Evolutionary conservation across 345 rosid species (phyloP).

Genomic region (Alliaria petiolata): DNA sequence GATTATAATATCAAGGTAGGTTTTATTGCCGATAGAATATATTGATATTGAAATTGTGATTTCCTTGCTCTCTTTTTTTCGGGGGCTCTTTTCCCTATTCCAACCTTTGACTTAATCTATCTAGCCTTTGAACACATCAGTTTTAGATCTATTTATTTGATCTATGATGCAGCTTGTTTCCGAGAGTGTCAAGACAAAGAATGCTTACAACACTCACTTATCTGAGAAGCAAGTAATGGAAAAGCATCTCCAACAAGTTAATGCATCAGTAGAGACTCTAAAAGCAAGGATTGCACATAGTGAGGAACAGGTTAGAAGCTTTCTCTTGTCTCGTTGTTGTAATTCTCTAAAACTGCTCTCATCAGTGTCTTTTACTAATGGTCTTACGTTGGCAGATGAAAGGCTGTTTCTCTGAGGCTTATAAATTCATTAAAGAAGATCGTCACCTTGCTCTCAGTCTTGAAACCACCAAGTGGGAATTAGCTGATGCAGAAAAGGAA

Average conservation of each 20-base stretch:
- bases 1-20: slow-evolving; percentile 92
- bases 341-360: not conserved
- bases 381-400: slow-evolving; percentile 61
- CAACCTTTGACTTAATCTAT: not conserved
- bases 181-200: slow-evolving; percentile 92
- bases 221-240: slow-evolving; percentile 73
- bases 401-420: slow-evolving; percentile 19
- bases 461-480: too few species aligned
- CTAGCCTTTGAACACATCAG: not conserved
- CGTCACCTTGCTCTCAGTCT: too few species aligned
- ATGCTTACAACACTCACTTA: slow-evolving; percentile 56
- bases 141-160: not conserved
- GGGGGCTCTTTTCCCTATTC: not conserved
- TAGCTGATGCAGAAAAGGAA: too few species aligned
- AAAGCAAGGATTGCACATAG: slow-evolving; percentile 56
- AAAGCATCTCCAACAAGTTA: slow-evolving; percentile 75
- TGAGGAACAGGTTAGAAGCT: slow-evolving; percentile 70
- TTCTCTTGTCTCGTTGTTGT: not conserved
- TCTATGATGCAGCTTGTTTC: slow-evolving; percentile 78
- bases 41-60: not conserved
- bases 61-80: too few species aligned
- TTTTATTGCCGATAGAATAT: not conserved
- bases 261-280: slow-evolving; percentile 50
- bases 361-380: not conserved
- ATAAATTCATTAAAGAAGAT: too few species aligned